Base-by-base conservation (phyloP, 2,329 filamentous ascomycete species). In the Cryphonectria radicalis region DNA sequence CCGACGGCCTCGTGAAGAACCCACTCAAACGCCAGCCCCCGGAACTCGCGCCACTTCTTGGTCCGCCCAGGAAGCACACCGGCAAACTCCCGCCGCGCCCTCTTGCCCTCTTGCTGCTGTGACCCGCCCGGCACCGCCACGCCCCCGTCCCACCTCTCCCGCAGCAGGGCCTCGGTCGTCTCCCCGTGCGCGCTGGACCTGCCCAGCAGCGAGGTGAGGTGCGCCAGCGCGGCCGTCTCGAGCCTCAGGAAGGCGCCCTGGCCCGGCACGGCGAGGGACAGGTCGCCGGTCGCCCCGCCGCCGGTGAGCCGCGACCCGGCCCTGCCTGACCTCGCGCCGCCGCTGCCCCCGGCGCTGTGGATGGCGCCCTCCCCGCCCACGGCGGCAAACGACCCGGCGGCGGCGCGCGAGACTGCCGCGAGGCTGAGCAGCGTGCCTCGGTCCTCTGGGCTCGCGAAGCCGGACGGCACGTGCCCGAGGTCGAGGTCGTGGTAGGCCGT, bases 141-240 rank as follows among this genome's bases (percentile, higher is more conserved):
- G 4, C 90, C 90, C 17, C 91, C 92, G 74, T 94, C 89, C 88
- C 92, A 94, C 66, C 89, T 86, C 79, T 94, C 91, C 55, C 84
- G 84, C 55, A 94, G 81, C 74, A 89, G 81, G 55, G 82, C 81
- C 79, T 91, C 85, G 0, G 91, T 89, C 43, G 86, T 87, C 80
- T 93, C 91, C 62, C 87, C 86, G 80, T 86, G 89, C 69, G 84
- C 1, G 59, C 4, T 25, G 37, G 87, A 88, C 77, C 87, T 88
- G 19, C 82, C 82, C 40, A 94, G 80, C 43, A 92, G 80, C 7
- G 83, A 82, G 1, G 60, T 40, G 0, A 94, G 80, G 79, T 93
- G 91, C 35, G 85, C 84, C 19, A 92, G 84, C 1, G 89, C 88
- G 46, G 84, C 85, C 28, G 87, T 84, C 0, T 91, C 83, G 3